A percentile compares a stretch with the other conserved stretches of the same genome.
These are phyloP conservation scores for Pleurotus cornucopiae DNA, from an alignment of 768 basidiomycete species.

Conservation along the genomic window DNA sequence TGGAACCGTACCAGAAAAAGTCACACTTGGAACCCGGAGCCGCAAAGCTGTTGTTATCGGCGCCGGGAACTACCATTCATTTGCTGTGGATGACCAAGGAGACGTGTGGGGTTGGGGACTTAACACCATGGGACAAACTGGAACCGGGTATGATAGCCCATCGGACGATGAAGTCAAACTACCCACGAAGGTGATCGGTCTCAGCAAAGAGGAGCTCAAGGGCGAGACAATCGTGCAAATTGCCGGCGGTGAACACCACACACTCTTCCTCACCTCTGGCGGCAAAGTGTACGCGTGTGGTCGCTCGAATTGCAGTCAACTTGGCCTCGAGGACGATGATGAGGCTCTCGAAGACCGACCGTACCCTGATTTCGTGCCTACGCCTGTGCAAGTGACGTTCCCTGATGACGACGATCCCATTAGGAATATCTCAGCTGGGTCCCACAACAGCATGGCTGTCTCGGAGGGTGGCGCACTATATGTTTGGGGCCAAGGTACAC, in stretches of 20 bases:
- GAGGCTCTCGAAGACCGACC: constrained; percentile 53
- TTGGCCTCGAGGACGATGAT: constrained; percentile 74
- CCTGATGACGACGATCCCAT: constrained; percentile 57
- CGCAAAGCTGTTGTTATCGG: constrained; percentile 65
- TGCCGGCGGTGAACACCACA: constrained; percentile 82
- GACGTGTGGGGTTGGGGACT: constrained; percentile 95
- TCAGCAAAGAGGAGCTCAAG: constrained; percentile 57
- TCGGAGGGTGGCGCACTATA: constrained; percentile 66
- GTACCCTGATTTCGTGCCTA: constrained; percentile 55
- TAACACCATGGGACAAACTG: constrained; percentile 84
- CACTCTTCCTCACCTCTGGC: constrained; percentile 78
- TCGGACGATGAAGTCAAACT: constrained; percentile 53
- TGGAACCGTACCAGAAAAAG: constrained; percentile 84
- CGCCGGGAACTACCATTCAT: constrained; percentile 82
- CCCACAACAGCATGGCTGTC: constrained; percentile 70
- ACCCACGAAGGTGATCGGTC: constrained; percentile 59
- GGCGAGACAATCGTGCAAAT: constrained; percentile 70
- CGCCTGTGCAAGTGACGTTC: constrained; percentile 65
- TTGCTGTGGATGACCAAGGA: constrained; percentile 82
- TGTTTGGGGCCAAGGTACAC: constrained; percentile 75
- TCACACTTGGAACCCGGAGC: constrained; percentile 66
- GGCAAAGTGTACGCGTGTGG: constrained; percentile 89
- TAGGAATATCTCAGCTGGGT: constrained; percentile 61
- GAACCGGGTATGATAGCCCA: constrained; percentile 45
- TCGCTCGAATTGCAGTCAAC: constrained; percentile 77